Base-by-base conservation (phyloP, 257 asterid species). In the Ophiorrhiza pumila region DNA sequence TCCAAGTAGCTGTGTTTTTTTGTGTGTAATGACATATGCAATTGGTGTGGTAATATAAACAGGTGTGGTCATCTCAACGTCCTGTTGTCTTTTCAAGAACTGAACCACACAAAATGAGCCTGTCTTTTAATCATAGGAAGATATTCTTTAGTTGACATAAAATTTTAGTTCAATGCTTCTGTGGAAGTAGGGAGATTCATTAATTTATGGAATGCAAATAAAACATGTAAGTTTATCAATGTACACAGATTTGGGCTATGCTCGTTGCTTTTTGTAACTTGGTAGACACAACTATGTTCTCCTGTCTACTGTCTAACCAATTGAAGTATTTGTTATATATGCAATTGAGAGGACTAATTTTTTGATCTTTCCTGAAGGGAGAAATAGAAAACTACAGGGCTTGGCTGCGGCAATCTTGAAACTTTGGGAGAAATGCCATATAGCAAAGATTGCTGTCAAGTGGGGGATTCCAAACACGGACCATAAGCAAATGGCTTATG, bases 401-500 rank as follows among this genome's bases (percentile, higher is more conserved):
- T 73, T 94, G 80, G 97, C 99, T 50, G 88, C 87, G 71, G 93
- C 97, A 32, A 80, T 94, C 45, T 53, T 94, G 57, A 90, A 88
- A 82, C 79, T 94, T 77, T 93, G 97, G 98, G 98, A 84, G 86
- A 91, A 88, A 81, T 87, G 97, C 79, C 97, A 91, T 65, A 94
- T 94, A 67, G 97, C 95, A 80, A 94, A 94, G 85, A 88, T 94
- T 76, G 96, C 98, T 83, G 27, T 94, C 79, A 94, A 94, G 78
- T 91, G 89, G 93, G 98, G 99, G 67, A 75, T 84, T 76, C 99
- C 83, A 56, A 94, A 94, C 87, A 88, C 96, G 6, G 88, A 89
- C 83, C 90, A 94, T 62, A 89, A 87, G 82, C 95, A 85, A 83
- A 94, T 90, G 99, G 99, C 97, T 32, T 47, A 77, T 72, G 97